phyloP scores from a whole-genome alignment of 1,139 yeast genomes.

The Debaryomyces sp. region DNA sequence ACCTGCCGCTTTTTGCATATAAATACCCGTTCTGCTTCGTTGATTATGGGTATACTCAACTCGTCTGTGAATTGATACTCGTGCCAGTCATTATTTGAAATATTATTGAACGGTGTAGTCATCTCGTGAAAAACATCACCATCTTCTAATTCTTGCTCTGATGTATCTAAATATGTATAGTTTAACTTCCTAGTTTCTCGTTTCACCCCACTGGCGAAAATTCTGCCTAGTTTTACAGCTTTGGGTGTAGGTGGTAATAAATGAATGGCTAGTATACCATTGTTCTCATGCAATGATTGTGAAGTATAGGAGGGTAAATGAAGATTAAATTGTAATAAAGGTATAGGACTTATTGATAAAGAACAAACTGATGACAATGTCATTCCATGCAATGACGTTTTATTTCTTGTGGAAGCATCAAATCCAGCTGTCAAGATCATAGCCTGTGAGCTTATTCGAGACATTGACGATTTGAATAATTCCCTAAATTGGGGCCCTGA shows the following conservation, averaged over 20 bases:
- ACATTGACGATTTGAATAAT: constrained; percentile 38
- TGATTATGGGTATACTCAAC: constrained; percentile 57
- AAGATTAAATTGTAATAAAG: constrained; percentile 77
- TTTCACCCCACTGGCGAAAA: constrained; percentile 63
- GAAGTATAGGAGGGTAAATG: constrained; percentile 85
- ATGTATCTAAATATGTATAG: constrained; percentile 9
- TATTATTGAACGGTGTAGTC: constrained; percentile 53
- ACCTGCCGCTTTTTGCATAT: constrained; percentile 61
- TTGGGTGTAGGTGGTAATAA: constrained; percentile 59
- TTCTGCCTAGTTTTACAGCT: constrained; percentile 56
- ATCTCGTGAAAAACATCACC: constrained; percentile 48
- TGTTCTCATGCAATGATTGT: constrained; percentile 55
- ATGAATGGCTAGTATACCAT: constrained; percentile 67
- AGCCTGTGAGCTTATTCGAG: constrained; percentile 45
- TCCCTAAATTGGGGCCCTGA: constrained; percentile 13
- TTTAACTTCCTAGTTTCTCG: constrained; percentile 19
- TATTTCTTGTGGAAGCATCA: neutral
- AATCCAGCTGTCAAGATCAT: constrained; percentile 42
- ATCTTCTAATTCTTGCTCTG: constrained; percentile 26
- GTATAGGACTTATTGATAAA: constrained; percentile 70
- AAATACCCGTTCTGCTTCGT: constrained; percentile 61
- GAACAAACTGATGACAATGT: constrained; percentile 84
- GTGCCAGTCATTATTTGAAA: constrained; percentile 32
- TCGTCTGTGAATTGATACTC: constrained; percentile 17
- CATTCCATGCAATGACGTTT: constrained; percentile 59